A percentile compares a stretch with the other conserved stretches of the same genome.
Evolutionary conservation across 1,284 basidiomycete genomes (phyloP).

Genomic region (Melampsora americana): DNA sequence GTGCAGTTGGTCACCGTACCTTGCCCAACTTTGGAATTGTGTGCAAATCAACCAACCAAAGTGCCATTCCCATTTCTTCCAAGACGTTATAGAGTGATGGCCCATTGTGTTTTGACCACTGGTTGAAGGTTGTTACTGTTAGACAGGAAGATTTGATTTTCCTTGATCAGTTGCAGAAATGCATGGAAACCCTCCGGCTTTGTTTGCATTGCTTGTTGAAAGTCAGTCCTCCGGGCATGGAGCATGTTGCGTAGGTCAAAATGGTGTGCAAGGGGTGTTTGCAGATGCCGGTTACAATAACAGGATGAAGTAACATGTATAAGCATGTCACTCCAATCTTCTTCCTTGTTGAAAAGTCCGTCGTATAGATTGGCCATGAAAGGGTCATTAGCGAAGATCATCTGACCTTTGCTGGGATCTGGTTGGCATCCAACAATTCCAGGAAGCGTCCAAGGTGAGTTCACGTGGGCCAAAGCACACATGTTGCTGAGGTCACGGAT

Average conservation of each 20-base stretch:
- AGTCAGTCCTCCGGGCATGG: not conserved
- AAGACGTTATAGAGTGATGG: not conserved
- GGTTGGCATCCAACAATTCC: too few species aligned
- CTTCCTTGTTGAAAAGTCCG: too few species aligned
- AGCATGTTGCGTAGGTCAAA: not conserved
- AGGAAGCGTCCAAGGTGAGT: too few species aligned
- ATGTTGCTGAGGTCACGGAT: too few species aligned
- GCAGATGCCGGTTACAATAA: not conserved
- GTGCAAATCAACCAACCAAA: constrained; percentile 12
- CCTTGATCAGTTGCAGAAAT: not conserved
- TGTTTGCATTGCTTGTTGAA: not conserved
- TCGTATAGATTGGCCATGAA: too few species aligned
- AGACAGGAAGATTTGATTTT: not conserved
- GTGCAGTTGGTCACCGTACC: not conserved
- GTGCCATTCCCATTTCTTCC: constrained; percentile 13
- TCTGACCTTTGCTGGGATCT: too few species aligned
- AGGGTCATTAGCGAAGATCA: too few species aligned
- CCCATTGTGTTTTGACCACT: not conserved
- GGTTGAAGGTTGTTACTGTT: not conserved
- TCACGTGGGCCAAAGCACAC: too few species aligned
- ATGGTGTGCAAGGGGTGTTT: not conserved
- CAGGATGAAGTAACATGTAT: too few species aligned
- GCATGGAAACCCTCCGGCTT: not conserved
- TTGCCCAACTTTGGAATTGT: not conserved
- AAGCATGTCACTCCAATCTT: too few species aligned